Base-by-base conservation (phyloP, 1,284 basidiomycete species). In the Ceratobasidium sp. region DNA sequence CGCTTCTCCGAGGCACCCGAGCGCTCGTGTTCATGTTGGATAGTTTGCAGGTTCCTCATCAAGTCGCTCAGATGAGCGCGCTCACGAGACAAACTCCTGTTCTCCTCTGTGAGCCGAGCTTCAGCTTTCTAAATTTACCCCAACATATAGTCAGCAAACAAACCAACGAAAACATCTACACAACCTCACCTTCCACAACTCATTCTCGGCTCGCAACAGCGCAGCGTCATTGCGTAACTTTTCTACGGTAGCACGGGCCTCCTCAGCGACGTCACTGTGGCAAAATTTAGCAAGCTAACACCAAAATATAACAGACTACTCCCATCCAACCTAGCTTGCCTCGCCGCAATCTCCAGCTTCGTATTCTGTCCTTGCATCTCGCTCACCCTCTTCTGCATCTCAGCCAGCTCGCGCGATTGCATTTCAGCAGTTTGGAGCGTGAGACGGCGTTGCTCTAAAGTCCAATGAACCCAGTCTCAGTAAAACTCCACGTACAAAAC, bases 201-300 rank as follows among this genome's bases (percentile, higher is more conserved):
- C 92, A 86, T 95, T 96, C 87, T 98, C 97, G 0, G 95, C 95
- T 37, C 92, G 90, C 39, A 97, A 88, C 80, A 93, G 95, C 0
- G 94, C 92, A 77, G 88, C 89, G 81, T 98, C 96, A 79, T 93
- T 95, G 6, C 94, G 90, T 49, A 95, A 85, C 76, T 92, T 90
- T 77, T 96, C 94, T 35, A 91, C 83, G 15, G 87, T 86, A 42
- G 86, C 85, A 76, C 88, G 89, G 1, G 90, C 86, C 39, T 79
- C 77, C n/a, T 71, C 68, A 8, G 68, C 68, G 33, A 71, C 39
- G 23, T 71, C 68, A 3, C 68, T 71, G n/a, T 20, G 31, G n/a
- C 35, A 33, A 11, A 56, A 15, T 17, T 23, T 3, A 39, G 26
- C 86, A 83, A 49, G 89, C 83, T 13, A 93, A 83, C 69, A 94